Base-by-base conservation (phyloP, 768 basidiomycete genomes). In the Tephrocybe sp. region DNA sequence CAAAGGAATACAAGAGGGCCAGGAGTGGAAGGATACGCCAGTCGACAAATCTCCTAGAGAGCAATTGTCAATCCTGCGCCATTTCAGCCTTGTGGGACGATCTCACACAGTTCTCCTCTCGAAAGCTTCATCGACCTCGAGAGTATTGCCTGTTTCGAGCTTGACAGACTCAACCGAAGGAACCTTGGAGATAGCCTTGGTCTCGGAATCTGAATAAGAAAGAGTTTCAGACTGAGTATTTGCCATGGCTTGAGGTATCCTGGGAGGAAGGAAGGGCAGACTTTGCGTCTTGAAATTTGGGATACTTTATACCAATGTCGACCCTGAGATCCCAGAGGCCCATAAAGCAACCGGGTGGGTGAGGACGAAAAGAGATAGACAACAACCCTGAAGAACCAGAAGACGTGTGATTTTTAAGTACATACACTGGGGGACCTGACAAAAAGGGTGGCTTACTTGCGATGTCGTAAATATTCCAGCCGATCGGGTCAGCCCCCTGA, bases 11-110 rank as follows among this genome's bases (percentile, higher is more conserved):
- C 7, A 74, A 58, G 44, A 73, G 40, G 4, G 68, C 65, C 3
- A 75, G 62, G 9, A 77, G 55, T 3, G 75, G 75, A 4, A 77
- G 60, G 30, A 76, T 69, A 34, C 72, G 68, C 58, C 63, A 69
- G 53, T 75, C 74, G 15, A 75, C 62, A 52, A 62, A 69, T 46
- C 68, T 67, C 62, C 74, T 77, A 45, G 3, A 30, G 37, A 9
- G 27, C 7, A 21, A 36, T 12, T 23, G 43, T 42, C 25, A 47
- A 33, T 24, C 34, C 25, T 11, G 13, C n/a, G 31, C 41, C 23
- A 49, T 30, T 42, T 4, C 8, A 7, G 33, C 15, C 33, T 45
- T 13, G 16, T 15, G 11, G 38, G 25, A 52, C 45, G 38, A 52
- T 19, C 15, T 25, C 60, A 72, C 73, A 73, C 69, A 10, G 72